Evolutionary conservation across 2,329 filamentous ascomycete genomes (phyloP), one percentile per base, ranked within the genome.

Genomic region (Coniella vitis): DNA sequence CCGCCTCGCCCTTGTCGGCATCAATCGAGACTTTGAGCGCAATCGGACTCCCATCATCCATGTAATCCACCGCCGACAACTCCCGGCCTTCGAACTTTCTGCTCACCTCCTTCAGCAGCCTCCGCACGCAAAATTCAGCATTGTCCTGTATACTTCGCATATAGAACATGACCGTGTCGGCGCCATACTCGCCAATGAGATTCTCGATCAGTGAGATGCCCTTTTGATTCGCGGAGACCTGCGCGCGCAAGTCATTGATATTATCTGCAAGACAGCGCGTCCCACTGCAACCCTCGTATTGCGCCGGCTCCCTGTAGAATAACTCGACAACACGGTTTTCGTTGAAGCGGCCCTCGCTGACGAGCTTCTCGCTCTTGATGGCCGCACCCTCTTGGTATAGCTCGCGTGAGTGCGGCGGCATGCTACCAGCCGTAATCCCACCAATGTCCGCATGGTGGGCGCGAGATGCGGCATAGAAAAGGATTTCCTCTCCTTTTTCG

Each of bases 361-460:
- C 86, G 2, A 94, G 72, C 66, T 91, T 79, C 59, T 83, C 79
- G 3, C 75, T 78, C 57, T 78, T 78, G 57, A 85, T 82, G 1
- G 78, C 71, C 1, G 81, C 80, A 2, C 82, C 82, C 63, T 85
- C 82, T 59, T 85, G 77, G 61, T 69, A 82, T 3, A 84, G 70
- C 54, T 80, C 76, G 19, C 79, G 76, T 0, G 83, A 87, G 53
- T 86, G 79, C 2, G 87, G 84, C 2, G 88, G 88, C 88, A 93
- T 93, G 1, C 83, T 87, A 0, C 87, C 87, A 0, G 87, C 86
- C 0, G 89, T 72, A 38, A 90, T 90, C 8, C 88, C 88, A 10
- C 88, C 88, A 54, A 93, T 91, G 58, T 93, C 87, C 9, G 87
- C 87, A 58, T 91, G 87, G 61, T 93, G 87, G 0, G 87, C 87